These are phyloP conservation scores for Salix purpurea DNA, from an alignment of 345 rosid species.

Conservation along the genomic window DNA sequence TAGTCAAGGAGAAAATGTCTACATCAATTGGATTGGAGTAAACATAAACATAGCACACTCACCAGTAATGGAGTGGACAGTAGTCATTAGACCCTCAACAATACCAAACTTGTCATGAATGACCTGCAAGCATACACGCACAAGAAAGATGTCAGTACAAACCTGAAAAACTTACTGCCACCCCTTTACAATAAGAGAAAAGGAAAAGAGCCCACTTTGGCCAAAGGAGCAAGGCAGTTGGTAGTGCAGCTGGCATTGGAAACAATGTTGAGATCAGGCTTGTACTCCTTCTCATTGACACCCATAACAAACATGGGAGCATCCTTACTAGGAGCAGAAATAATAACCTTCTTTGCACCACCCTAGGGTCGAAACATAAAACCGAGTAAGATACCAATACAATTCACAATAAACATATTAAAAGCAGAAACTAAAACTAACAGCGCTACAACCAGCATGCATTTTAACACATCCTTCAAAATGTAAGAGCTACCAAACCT, in stretches of 20 bases:
- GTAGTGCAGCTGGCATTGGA: slow-evolving; percentile 83
- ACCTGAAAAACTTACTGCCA: too few relatives aligned
- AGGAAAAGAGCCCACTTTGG: slow-evolving; percentile 39
- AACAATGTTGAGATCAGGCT: slow-evolving; percentile 42
- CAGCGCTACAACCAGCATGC: neutral
- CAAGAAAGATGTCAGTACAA: neutral
- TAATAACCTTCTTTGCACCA: slow-evolving; percentile 65
- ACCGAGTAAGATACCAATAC: neutral
- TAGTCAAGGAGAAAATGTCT: neutral
- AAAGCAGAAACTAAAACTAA: neutral
- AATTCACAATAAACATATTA: neutral
- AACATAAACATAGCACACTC: neutral
- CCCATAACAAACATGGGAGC: slow-evolving; percentile 79
- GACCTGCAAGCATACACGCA: slow-evolving; percentile 28
- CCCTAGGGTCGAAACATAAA: slow-evolving; percentile 29
- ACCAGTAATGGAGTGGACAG: slow-evolving; percentile 69
- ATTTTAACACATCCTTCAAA: neutral
- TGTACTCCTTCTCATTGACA: slow-evolving; percentile 59
- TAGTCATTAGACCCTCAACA: slow-evolving; percentile 76
- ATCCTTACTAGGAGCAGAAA: slow-evolving; percentile 61
- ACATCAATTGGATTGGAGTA: neutral
- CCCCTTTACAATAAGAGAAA: too few relatives aligned
- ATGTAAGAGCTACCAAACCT: too few relatives aligned
- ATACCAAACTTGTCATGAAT: slow-evolving; percentile 60
- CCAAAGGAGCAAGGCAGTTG: slow-evolving; percentile 71